These are phyloP conservation scores for Vigna mungo DNA, from an alignment of 306 rosid genomes.

Conservation along the genomic window DNA sequence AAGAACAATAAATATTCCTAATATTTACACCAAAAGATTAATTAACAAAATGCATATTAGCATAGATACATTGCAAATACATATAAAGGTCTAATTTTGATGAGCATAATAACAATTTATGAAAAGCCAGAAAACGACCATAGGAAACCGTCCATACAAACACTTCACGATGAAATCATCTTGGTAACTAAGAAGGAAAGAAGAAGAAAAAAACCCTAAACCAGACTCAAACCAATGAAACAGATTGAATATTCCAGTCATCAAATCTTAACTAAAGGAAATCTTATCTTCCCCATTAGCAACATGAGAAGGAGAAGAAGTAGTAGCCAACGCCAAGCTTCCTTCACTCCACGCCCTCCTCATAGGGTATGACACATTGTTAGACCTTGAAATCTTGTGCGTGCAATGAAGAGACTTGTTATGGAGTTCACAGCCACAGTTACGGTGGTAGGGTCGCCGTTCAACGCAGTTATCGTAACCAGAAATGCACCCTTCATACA, in stretches of 20 bases:
- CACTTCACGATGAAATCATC: neutral
- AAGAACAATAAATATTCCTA: neutral
- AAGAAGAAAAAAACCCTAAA: constrained; percentile 4
- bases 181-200: neutral
- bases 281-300: neutral
- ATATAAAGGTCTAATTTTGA: constrained; percentile 6
- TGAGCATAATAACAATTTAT: constrained; percentile 33
- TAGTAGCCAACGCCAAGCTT: constrained; percentile 42
- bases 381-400: constrained; percentile 28
- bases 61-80: neutral
- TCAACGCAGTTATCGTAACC: constrained; percentile 54
- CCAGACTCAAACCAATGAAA: neutral
- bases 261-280: constrained; percentile 42
- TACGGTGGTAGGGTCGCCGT: constrained; percentile 73
- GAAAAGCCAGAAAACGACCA: neutral
- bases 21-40: neutral
- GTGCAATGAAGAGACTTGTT: constrained; percentile 23
- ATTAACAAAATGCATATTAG: neutral
- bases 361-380: constrained; percentile 61
- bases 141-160: neutral
- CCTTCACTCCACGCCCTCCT: constrained; percentile 67
- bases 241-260: constrained; percentile 2
- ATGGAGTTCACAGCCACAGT: constrained; percentile 60
- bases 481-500: constrained; percentile 62
- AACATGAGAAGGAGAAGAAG: constrained; percentile 19